phyloP scores from a whole-genome alignment of 139 green algal genomes.

The Volvox africanus region DNA sequence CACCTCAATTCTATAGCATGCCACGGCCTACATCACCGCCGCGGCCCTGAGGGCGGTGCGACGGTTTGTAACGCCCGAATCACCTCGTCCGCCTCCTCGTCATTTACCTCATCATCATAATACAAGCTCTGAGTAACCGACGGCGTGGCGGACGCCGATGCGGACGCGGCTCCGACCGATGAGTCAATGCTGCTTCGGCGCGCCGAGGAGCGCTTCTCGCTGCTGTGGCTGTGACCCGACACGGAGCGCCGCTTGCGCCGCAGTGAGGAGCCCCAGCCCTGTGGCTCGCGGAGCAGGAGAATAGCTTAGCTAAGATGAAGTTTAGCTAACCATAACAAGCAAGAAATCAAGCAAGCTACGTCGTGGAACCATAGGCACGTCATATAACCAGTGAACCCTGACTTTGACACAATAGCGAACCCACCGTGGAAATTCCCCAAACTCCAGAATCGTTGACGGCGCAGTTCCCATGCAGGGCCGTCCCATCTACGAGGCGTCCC shows the following conservation, averaged over 20 bases:
- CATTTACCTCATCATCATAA: conserved; percentile 13
- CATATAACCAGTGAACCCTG: too few species aligned
- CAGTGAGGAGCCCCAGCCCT: conserved; percentile 19
- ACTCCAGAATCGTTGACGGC: too few species aligned
- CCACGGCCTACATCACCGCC: neutral
- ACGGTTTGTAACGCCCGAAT: neutral
- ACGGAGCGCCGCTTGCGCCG: conserved; percentile 26
- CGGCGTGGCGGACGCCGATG: conserved; percentile 26
- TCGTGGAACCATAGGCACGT: too few species aligned
- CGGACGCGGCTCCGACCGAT: conserved; percentile 2
- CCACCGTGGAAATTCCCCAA: too few species aligned
- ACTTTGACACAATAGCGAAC: too few species aligned
- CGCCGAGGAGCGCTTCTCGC: conserved; percentile 44
- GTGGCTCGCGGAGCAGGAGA: neutral
- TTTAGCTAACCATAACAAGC: too few species aligned
- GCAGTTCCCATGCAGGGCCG: too few species aligned
- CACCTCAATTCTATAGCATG: too few species aligned
- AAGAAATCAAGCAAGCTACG: too few species aligned
- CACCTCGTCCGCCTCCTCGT: conserved; percentile 1
- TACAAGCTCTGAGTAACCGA: conserved; percentile 31
- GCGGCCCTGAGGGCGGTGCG: neutral
- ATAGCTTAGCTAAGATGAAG: too few species aligned
- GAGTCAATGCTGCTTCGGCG: conserved; percentile 28
- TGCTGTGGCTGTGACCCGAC: conserved; percentile 37
- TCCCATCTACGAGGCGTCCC: too few species aligned